Evolutionary conservation across 331 rosid species (phyloP).

Genomic region (Cydonia oblonga): DNA sequence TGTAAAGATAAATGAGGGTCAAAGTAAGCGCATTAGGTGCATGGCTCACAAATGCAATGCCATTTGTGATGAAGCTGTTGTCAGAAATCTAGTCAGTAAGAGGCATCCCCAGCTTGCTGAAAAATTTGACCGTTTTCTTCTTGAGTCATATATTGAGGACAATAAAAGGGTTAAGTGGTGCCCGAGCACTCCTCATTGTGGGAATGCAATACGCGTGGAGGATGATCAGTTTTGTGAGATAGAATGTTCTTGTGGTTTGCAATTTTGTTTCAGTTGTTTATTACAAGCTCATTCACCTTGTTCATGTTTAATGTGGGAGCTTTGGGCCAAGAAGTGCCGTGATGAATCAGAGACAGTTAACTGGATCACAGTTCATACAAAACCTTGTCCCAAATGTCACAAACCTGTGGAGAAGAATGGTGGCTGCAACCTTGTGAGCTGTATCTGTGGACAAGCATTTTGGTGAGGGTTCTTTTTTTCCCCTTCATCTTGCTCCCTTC

Average conservation of each 20-base stretch:
- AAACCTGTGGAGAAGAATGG: constrained; percentile 97
- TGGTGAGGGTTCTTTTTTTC: constrained; percentile 45
- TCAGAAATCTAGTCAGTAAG: constrained; percentile 54
- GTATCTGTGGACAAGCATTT: constrained; percentile 92
- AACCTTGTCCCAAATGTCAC: constrained; percentile 91
- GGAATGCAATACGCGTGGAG: constrained; percentile 81
- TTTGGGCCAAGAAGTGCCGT: constrained; percentile 80
- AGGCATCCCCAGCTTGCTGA: constrained; percentile 62
- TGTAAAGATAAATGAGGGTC: constrained; percentile 91
- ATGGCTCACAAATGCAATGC: constrained; percentile 89
- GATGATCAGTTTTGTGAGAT: constrained; percentile 79
- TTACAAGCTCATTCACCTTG: constrained; percentile 91
- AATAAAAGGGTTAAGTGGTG: constrained; percentile 93
- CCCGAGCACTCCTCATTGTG: constrained; percentile 93
- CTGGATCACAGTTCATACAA: constrained; percentile 95
- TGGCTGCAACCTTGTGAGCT: constrained; percentile 94
- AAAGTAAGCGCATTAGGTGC: constrained; percentile 84
- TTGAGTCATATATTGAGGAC: constrained; percentile 92
- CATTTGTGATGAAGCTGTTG: constrained; percentile 76
- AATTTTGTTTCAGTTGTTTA: constrained; percentile 80
- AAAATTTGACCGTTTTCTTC: constrained; percentile 87
- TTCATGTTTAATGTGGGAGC: constrained; percentile 92
- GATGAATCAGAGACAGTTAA: constrained; percentile 97
- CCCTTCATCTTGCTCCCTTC: not conserved
- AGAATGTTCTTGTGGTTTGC: constrained; percentile 85